Evolutionary conservation across 2,329 filamentous ascomycete species (phyloP).

Genomic region (Lachnellula hyalina): DNA sequence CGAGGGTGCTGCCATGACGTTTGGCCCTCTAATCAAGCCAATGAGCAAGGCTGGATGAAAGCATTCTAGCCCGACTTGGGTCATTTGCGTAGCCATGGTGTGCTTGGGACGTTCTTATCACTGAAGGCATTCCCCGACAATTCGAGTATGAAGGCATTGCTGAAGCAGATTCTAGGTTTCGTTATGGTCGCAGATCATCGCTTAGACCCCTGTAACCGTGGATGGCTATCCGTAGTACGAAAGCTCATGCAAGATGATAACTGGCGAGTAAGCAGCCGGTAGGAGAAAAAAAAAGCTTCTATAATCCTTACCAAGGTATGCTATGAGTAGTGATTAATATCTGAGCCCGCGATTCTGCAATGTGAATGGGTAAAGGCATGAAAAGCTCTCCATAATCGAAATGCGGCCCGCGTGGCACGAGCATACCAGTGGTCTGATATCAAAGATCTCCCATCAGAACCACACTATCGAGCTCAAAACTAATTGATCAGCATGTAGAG

Average conservation of each 20-base stretch:
- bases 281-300: slow-evolving; percentile 10
- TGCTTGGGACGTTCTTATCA: slow-evolving; percentile 6
- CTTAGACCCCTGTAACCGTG: slow-evolving; percentile 19
- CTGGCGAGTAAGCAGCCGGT: slow-evolving; percentile 8
- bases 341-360: not conserved
- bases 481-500: not conserved
- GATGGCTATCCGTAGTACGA: not conserved
- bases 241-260: slow-evolving; percentile 17
- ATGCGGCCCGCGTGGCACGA: slow-evolving; percentile 5
- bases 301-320: slow-evolving; percentile 8
- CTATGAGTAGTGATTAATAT: not conserved
- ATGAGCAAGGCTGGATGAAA: not conserved
- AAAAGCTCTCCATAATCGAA: slow-evolving; percentile 3
- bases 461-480: not conserved
- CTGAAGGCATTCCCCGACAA: slow-evolving; percentile 14
- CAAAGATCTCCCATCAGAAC: not conserved
- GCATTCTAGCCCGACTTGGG: slow-evolving; percentile 9
- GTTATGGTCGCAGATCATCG: slow-evolving; percentile 28
- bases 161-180: slow-evolving; percentile 27
- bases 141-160: slow-evolving; percentile 23
- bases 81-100: slow-evolving; percentile 8
- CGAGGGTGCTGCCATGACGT: not conserved
- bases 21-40: not conserved
- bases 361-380: slow-evolving; percentile 12
- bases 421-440: not conserved